Base-by-base conservation (phyloP, 2,329 filamentous ascomycete species). In the Penicillium sp. region DNA sequence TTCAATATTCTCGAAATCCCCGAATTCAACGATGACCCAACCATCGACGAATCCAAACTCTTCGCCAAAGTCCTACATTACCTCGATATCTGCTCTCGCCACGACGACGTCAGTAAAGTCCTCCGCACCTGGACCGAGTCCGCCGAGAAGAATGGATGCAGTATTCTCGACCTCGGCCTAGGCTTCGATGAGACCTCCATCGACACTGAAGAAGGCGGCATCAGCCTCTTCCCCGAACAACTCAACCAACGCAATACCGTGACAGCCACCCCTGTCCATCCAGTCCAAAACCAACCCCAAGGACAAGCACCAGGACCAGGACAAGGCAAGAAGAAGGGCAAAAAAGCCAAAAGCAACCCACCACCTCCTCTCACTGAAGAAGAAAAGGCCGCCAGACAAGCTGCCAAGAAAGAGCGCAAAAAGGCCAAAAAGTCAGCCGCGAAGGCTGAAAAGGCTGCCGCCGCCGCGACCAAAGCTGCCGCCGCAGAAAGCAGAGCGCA, bases 1-100 rank as follows among this genome's bases (percentile, higher is more conserved):
- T 83, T 84, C 75, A 97, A 97, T 65, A 80, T 94, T 21, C 75
- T 97, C 9, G 79, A 86, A 60, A 81, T 97, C 21, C 89, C 92
- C 1, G 91, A 95, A 72, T 97, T 94, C 67, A 72, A 64, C 18
- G 70, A 68, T 38, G 78, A 70, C 31, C 69, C 76, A 3, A 68
- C 75, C 46, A 64, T 74, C 55, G 65, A 74, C 27, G 72, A 73
- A 36, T 66, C 71, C 3, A 74, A 76, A 47, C 76, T 81, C 3
- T 71, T 87, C 32, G 65, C 71, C 1, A 77, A 80, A 45, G 77
- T 86, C 9, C 75, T 80, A 10, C 72, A 72, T 1, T 83, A 82
- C 56, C 68, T 88, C 8, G 79, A 85, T 48, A 67, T 73, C 11
- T 65, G 84, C 22, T 75, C 78, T 40, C 75, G 70, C 50, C 75